Evolutionary conservation across 441 rosid genomes (phyloP).

Genomic region (Pelargonium fulgidum): DNA sequence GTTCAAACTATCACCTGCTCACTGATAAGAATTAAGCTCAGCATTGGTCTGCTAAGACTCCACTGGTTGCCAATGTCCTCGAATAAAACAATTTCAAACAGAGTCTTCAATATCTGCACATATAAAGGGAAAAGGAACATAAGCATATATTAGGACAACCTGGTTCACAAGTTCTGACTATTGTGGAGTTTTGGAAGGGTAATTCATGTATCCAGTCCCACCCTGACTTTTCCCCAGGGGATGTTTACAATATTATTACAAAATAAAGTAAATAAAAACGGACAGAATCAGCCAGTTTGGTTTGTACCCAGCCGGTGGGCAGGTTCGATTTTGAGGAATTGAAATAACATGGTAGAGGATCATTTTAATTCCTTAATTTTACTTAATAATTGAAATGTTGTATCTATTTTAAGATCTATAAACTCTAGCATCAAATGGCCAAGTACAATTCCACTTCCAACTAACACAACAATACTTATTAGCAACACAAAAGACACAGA

Average conservation of each 20-base stretch:
- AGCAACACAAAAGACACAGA: background rate
- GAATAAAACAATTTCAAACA: conserved; percentile 87
- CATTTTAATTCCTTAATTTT: too few species aligned
- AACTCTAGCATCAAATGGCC: background rate
- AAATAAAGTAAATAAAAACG: too few species aligned
- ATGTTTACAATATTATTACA: background rate
- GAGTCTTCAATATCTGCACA: conserved; percentile 79
- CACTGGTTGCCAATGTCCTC: conserved; percentile 99
- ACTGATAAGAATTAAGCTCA: conserved; percentile 82
- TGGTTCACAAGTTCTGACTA: background rate
- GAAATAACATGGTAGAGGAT: too few species aligned
- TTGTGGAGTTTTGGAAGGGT: background rate
- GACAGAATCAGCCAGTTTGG: too few species aligned
- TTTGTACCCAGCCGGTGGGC: too few species aligned
- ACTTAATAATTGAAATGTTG: too few species aligned
- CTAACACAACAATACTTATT: background rate
- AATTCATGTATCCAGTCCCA: background rate
- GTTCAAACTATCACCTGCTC: conserved; percentile 54
- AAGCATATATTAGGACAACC: background rate
- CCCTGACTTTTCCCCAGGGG: background rate
- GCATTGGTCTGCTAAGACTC: conserved; percentile 99
- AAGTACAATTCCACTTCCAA: background rate
- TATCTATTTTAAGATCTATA: background rate
- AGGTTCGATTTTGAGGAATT: too few species aligned
- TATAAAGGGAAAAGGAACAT: conserved; percentile 15